Base-by-base conservation (phyloP, 2,329 filamentous ascomycete species). In the Nemania diffusa region DNA sequence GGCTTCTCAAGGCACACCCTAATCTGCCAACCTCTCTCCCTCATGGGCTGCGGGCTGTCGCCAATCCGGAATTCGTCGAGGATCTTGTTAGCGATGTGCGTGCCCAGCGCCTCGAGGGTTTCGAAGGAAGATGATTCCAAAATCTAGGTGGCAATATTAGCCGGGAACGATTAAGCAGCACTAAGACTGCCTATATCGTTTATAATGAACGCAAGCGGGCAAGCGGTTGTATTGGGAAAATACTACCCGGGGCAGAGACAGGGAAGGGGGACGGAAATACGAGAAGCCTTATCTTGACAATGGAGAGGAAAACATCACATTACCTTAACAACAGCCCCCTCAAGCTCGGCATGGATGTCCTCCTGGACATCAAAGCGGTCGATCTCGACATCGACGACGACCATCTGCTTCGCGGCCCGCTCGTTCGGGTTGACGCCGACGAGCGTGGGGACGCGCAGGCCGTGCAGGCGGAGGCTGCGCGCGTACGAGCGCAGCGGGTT, bases 341-440 rank as follows among this genome's bases (percentile, higher is more conserved):
- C 91, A 4, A 92, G 75, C 7, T 81, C 77, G 5, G 79, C 77
- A 75, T 89, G 88, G 20, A 81, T 78, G 75, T 93, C 87, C 22
- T 78, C 77, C 11, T 72, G 70, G 9, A 76, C 76, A 44, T 80
- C 75, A 52, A 85, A 82, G 57, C 80, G 79, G 62, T 92, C 89
- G 57, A 93, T 80, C 76, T 87, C 86, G 11, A 92, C 76, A 63
- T 86, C 90, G 9, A 87, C 84, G 17, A 91, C 79, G 1, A 93
- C 84, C 58, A 90, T 84, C 79, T 94, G 91, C 78, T 88, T 91
- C 3, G 83, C 85, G 40, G 79, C 70, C 69, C 92, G 82, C 83
- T 94, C 92, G 73, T 93, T 91, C 24, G 81, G 78, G 73, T 94
- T 93, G 29, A 94, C 86, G 0, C 92, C 92, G 53, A 94, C 87